A percentile compares a stretch with the other conserved stretches of the same genome.
phyloP scores from a whole-genome alignment of 371 early-diverging fungal species.

The Zychaea mexicana region DNA sequence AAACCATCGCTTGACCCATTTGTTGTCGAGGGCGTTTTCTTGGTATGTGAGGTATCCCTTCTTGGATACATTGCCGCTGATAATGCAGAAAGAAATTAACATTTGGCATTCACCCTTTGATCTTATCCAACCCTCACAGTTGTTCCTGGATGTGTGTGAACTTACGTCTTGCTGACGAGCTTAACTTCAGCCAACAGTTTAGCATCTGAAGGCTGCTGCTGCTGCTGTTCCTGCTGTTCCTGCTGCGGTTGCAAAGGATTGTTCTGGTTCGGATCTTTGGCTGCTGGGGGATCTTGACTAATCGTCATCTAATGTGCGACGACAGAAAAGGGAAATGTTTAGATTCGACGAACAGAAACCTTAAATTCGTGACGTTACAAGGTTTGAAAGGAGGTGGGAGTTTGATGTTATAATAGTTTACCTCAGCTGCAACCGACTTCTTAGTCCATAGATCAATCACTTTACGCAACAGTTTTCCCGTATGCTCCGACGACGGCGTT shows the following conservation, averaged over 20 bases:
- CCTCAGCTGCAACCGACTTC: conserved; percentile 48
- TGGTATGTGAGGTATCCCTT: conserved; percentile 65
- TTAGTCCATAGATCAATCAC: conserved; percentile 52
- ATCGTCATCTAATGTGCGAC: conserved; percentile 43
- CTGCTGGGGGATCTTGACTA: conserved; percentile 51
- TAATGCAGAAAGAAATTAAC: conserved; percentile 37
- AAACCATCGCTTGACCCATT: conserved; percentile 83
- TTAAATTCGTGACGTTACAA: neutral
- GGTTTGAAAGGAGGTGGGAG: neutral
- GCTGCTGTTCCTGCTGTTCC: conserved; percentile 8
- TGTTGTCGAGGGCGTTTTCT: conserved; percentile 58
- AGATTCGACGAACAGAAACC: neutral
- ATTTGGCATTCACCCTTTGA: neutral
- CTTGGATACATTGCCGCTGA: conserved; percentile 63
- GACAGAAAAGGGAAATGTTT: conserved; percentile 9
- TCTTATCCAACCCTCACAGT: neutral
- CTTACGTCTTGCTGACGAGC: conserved; percentile 58
- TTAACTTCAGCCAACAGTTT: conserved; percentile 63
- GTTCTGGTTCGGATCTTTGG: conserved; percentile 18
- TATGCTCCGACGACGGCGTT: neutral
- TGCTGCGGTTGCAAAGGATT: conserved; percentile 13
- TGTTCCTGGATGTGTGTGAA: too few species aligned
- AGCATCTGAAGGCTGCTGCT: conserved; percentile 14
- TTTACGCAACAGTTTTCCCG: conserved; percentile 39
- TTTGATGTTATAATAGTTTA: conserved; percentile 33